Evolutionary conservation across 352 stramenopile species (phyloP), one percentile per base, ranked within the genome.

Genomic region (Lagenidium sp.): DNA sequence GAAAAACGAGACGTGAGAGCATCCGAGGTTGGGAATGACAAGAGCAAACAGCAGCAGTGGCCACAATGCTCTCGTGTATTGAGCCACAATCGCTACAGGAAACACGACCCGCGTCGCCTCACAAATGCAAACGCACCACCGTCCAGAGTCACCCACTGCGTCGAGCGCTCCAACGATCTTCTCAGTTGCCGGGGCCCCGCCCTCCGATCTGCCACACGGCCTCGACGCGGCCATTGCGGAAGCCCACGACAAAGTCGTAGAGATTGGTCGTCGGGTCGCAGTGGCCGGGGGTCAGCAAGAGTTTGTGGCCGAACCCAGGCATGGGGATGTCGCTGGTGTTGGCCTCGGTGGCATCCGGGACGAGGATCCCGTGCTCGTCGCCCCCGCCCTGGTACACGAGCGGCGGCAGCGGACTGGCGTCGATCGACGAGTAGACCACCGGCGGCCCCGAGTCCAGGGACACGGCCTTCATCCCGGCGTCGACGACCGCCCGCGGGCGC

Each of bases 261-360:
- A 86, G 56, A 47, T 90, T 90, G 13, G 64, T 64, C 15, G 72
- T 86, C n/a, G 78, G 78, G 32, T 90, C 78, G 28, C 70, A 83
- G 39, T 90, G 78, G 1, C 72, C 69, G 0, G 77, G 77, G 21
- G 64, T 65, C 18, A 90, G 68, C 36, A 82, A 40, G 43, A 86
- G 45, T 47, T 82, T 73, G 30, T 58, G 52, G 13, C 73, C 75
- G 10, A 87, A 44, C 45, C 48, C 18, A 2, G 75, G 73, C 47
- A 83, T 68, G n/a, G 57, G 38, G 28, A 65, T 54, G 8, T 55
- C 59, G 2, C 45, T 50, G 12, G 23, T 39, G 0, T 25, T 36
- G 12, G 24, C 44, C 1, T 58, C 24, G 6, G 16, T 24, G 4
- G 38, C 4, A 13, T 44, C 44, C 0, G 56, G 68, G 24, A 71